phyloP scores from a whole-genome alignment of 257 asterid species.

The Nicotiana obtusifolia region DNA sequence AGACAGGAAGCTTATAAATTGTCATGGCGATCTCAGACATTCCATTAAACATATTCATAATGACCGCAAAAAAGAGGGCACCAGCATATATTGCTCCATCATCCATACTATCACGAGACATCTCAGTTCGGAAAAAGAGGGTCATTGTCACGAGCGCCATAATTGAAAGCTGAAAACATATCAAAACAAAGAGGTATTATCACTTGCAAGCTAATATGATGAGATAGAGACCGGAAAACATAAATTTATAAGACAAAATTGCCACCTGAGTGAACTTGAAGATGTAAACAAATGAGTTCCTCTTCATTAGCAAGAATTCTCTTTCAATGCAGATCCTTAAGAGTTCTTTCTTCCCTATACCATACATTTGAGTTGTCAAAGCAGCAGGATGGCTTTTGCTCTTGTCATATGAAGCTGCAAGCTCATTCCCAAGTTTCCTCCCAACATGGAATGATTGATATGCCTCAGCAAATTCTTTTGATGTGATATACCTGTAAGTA shows the following conservation, averaged over 20 bases:
- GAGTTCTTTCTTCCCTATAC: constrained; percentile 39
- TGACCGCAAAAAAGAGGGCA: constrained; percentile 36
- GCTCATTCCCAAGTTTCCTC: constrained; percentile 30
- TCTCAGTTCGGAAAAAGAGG: constrained; percentile 44
- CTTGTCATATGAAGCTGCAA: constrained; percentile 47
- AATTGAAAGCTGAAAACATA: constrained; percentile 28
- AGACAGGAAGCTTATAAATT: constrained; percentile 53
- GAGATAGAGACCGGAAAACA: too few species aligned
- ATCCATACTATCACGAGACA: constrained; percentile 13
- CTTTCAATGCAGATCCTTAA: constrained; percentile 49
- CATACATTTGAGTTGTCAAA: constrained; percentile 38
- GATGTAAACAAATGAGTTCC: constrained; percentile 47
- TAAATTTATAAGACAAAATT: background rate
- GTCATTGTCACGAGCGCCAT: constrained; percentile 35
- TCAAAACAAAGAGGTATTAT: background rate
- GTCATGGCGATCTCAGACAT: constrained; percentile 50
- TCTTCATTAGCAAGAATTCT: constrained; percentile 49
- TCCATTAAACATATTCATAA: constrained; percentile 50
- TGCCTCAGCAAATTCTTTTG: constrained; percentile 16
- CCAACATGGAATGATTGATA: constrained; percentile 39
- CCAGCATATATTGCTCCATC: constrained; percentile 49
- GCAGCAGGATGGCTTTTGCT: constrained; percentile 57
- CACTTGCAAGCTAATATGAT: background rate
- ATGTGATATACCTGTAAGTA: constrained; percentile 33
- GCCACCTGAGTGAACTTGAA: constrained; percentile 54